Evolutionary conservation across 129 eudicot genomes (phyloP).

Genomic region (Artemisia annua): DNA sequence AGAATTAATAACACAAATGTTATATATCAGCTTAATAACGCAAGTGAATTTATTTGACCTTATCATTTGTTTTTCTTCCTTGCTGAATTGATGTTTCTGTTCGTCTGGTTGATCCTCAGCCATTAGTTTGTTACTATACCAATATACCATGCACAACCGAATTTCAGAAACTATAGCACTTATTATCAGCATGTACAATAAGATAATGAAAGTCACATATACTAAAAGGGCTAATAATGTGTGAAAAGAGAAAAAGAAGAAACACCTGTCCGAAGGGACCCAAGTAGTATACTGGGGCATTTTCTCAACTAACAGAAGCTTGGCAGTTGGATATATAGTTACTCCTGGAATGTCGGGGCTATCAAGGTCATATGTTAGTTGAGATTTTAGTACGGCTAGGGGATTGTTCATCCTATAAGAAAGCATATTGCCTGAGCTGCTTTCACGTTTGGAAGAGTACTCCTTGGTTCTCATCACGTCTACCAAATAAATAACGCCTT

Average conservation of each 20-base stretch:
- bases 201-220: background rate
- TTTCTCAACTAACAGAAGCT: conserved; percentile 50
- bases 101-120: conserved; percentile 64
- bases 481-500: conserved; percentile 33
- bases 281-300: conserved; percentile 76
- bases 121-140: conserved; percentile 75
- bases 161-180: conserved; percentile 18
- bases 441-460: background rate
- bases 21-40: background rate
- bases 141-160: conserved; percentile 41
- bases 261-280: conserved; percentile 52
- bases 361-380: too few relatives aligned
- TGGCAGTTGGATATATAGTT: conserved; percentile 21
- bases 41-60: conserved; percentile 37
- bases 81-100: conserved; percentile 63
- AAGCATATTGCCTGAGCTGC: conserved; percentile 39
- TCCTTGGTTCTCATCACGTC: conserved; percentile 5
- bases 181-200: background rate
- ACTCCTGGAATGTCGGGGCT: too few relatives aligned
- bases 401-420: conserved; percentile 39
- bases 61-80: conserved; percentile 64
- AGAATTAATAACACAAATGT: background rate
- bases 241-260: background rate
- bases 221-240: background rate
- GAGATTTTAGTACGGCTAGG: too few relatives aligned